Conservation (phyloP, 148 eudicot species). For the Rhododendron williamsianum region DNA sequence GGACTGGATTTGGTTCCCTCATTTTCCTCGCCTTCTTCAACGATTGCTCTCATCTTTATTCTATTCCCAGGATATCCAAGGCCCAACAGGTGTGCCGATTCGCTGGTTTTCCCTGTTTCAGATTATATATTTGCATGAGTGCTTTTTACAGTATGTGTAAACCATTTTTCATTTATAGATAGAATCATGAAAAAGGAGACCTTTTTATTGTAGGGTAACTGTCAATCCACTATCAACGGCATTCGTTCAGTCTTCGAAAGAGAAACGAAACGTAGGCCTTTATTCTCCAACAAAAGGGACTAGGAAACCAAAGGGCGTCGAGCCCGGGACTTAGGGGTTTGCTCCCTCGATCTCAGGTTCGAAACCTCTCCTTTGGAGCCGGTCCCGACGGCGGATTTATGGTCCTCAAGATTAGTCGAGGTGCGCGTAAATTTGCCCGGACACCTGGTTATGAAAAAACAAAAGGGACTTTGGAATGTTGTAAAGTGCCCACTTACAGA, state of each 20-base stretch:
- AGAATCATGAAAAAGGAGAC: conserved; percentile 5
- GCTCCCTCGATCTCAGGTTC: background rate
- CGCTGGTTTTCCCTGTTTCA: background rate
- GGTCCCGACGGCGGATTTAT: background rate
- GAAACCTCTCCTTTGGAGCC: background rate
- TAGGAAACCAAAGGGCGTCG: background rate
- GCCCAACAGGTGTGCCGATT: conserved; percentile 3
- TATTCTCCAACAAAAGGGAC: conserved; percentile 1
- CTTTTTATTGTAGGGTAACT: background rate
- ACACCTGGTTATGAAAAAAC: background rate
- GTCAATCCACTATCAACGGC: conserved; percentile 15
- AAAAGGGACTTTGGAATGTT: background rate
- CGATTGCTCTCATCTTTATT: background rate
- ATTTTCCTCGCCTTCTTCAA: background rate
- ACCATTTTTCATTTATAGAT: too few species aligned
- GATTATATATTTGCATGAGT: background rate
- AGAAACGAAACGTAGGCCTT: background rate
- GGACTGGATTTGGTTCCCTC: background rate
- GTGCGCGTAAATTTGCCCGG: too few species aligned
- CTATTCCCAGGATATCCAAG: background rate
- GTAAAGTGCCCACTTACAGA: background rate
- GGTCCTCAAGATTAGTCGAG: background rate
- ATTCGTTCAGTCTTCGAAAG: background rate
- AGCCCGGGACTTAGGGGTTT: background rate
- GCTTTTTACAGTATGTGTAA: background rate